Evolutionary conservation across 148 eudicot genomes (phyloP).

Genomic region (Amaranthus hypochondriacus): DNA sequence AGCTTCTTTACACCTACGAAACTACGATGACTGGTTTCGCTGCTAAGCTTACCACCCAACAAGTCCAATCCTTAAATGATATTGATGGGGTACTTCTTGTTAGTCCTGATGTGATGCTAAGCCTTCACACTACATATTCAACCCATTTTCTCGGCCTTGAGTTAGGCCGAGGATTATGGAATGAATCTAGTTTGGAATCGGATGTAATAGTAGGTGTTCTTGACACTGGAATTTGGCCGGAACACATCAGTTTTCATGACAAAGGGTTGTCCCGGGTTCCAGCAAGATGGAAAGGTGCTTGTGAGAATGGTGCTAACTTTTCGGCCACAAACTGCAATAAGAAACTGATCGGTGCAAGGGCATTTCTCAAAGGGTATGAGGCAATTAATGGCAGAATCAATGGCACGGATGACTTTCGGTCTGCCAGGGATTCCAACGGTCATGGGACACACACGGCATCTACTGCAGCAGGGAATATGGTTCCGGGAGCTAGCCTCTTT

Average conservation of each 20-base stretch:
- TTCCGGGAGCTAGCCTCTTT: conserved; percentile 47
- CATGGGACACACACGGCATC: conserved; percentile 87
- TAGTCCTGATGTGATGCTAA: conserved; percentile 44
- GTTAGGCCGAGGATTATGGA: conserved; percentile 53
- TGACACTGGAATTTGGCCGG: conserved; percentile 89
- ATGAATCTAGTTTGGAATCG: conserved; percentile 42
- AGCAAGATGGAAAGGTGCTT: conserved; percentile 57
- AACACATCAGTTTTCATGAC: conserved; percentile 53
- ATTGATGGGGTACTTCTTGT: conserved; percentile 49
- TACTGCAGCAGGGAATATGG: conserved; percentile 55
- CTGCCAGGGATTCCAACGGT: conserved; percentile 65
- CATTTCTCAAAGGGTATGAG: conserved; percentile 62
- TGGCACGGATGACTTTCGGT: conserved; percentile 48
- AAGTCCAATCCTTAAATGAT: conserved; percentile 30
- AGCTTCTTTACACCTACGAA: conserved; percentile 57
- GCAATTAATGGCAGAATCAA: conserved; percentile 50
- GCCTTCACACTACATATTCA: conserved; percentile 63
- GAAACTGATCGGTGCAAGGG: conserved; percentile 65
- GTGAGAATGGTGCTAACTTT: conserved; percentile 59
- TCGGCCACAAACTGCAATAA: conserved; percentile 47
- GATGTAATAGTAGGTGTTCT: conserved; percentile 62
- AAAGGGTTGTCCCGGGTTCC: conserved; percentile 47
- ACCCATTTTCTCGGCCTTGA: conserved; percentile 64
- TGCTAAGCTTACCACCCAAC: conserved; percentile 44
- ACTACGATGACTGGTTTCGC: conserved; percentile 60